Percentiles rank a stretch among this genome's conserved stretches.
Conservation (phyloP, 306 rosid species). For the Citrullus amarus region DNA sequence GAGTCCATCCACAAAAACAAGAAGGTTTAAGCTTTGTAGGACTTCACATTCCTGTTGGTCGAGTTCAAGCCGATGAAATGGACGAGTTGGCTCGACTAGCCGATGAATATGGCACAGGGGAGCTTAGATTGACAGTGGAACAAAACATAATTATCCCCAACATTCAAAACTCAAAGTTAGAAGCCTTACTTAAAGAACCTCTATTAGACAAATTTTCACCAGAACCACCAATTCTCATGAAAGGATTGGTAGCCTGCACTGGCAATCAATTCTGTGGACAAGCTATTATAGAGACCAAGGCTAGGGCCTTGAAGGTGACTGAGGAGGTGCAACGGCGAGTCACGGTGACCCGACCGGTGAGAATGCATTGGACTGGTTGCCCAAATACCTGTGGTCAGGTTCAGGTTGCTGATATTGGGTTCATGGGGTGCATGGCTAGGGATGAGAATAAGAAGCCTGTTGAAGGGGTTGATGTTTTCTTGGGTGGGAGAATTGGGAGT, state of each 20-base stretch:
- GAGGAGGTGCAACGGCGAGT: constrained; percentile 73
- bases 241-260: constrained; percentile 84
- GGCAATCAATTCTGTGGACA: constrained; percentile 94
- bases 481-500: constrained; percentile 91
- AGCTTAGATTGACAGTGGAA: constrained; percentile 78
- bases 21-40: constrained; percentile 70
- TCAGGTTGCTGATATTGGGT: constrained; percentile 94
- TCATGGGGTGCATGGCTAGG: constrained; percentile 95
- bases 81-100: constrained; percentile 69
- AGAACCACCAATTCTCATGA: constrained; percentile 67
- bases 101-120: constrained; percentile 65
- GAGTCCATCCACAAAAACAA: constrained; percentile 81
- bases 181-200: constrained; percentile 50
- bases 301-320: constrained; percentile 73
- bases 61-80: constrained; percentile 87
- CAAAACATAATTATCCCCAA: constrained; percentile 83
- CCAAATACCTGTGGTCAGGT: constrained; percentile 89
- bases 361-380: constrained; percentile 99
- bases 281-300: constrained; percentile 89
- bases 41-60: constrained; percentile 83
- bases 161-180: constrained; percentile 46
- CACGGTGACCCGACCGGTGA: constrained; percentile 47
- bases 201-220: constrained; percentile 51
- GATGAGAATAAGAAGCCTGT: constrained; percentile 70
- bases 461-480: constrained; percentile 74